Percentiles rank a stretch among this genome's conserved stretches.
These are phyloP conservation scores for Lindgomyces ingoldianus DNA, from an alignment of 495 filamentous ascomycete species.

Conservation along the genomic window DNA sequence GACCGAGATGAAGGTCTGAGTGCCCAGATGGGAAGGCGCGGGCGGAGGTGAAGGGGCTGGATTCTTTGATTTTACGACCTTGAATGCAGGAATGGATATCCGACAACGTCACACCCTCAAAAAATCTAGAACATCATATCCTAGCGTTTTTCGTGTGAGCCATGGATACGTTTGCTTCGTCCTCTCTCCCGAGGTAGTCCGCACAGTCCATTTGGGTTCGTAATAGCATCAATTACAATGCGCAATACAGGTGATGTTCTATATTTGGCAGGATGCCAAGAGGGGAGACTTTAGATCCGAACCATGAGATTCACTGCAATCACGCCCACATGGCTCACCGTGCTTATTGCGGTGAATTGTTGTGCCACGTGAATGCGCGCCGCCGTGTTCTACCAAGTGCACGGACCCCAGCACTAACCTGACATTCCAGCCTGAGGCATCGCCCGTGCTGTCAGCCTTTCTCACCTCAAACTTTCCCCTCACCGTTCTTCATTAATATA, in stretches of 20 bases:
- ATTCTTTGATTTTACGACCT: constrained; percentile 17
- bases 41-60: neutral
- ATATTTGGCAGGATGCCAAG: no score
- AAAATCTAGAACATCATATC: neutral
- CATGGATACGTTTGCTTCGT: no score
- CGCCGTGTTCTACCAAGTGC: neutral
- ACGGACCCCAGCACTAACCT: neutral
- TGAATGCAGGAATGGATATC: constrained; percentile 34
- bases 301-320: no score
- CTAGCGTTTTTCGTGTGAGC: neutral
- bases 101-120: constrained; percentile 18
- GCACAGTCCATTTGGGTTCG: no score
- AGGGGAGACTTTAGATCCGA: no score
- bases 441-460: no score
- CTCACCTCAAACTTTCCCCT: no score
- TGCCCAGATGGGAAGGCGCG: neutral
- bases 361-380: constrained; percentile 7
- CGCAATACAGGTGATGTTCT: no score
- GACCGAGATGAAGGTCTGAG: constrained; percentile 87
- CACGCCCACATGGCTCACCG: no score
- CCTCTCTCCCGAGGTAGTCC: no score
- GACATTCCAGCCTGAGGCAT: constrained; percentile 27
- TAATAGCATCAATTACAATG: no score
- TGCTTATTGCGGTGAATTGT: neutral
- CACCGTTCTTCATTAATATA: no score